These are phyloP conservation scores for Nemania diffusa DNA, from an alignment of 2,329 filamentous ascomycete species.

Conservation along the genomic window DNA sequence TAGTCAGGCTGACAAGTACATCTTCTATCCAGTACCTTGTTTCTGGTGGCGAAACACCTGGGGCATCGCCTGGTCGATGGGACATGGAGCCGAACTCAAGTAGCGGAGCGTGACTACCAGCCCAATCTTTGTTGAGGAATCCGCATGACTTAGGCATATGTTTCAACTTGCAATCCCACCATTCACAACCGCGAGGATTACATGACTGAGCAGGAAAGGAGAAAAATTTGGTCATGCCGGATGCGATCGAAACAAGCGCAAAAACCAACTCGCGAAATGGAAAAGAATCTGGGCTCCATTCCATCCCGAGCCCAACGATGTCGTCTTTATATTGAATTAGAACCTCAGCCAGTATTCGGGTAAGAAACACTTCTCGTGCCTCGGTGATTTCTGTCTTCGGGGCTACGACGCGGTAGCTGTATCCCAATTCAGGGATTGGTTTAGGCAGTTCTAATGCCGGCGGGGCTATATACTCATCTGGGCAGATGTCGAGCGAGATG, in stretches of 20 bases:
- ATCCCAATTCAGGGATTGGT: neutral
- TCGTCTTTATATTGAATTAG: neutral
- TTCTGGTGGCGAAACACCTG: slow-evolving; percentile 17
- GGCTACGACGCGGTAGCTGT: neutral
- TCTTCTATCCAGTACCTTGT: slow-evolving; percentile 24
- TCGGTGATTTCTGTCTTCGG: neutral
- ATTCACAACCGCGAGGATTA: neutral
- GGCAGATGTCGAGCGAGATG: neutral
- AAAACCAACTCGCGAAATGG: slow-evolving; percentile 26
- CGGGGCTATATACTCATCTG: slow-evolving; percentile 1
- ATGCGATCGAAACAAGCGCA: slow-evolving; percentile 25
- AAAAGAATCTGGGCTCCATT: slow-evolving; percentile 23
- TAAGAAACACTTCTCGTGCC: slow-evolving; percentile 6
- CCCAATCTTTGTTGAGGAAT: neutral
- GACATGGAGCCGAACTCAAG: slow-evolving; percentile 22
- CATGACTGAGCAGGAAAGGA: neutral
- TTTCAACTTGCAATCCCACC: neutral
- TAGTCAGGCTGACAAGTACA: slow-evolving; percentile 23
- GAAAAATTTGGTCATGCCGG: slow-evolving; percentile 2
- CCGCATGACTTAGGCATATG: neutral
- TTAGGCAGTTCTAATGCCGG: slow-evolving; percentile 10
- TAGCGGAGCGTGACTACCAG: slow-evolving; percentile 1
- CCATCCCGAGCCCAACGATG: neutral
- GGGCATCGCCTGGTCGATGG: slow-evolving; percentile 13
- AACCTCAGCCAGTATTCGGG: neutral